Percentiles rank a stretch among this genome's conserved stretches.
Conservation (phyloP, 768 basidiomycete species). For the Termitomyces titanicus region DNA sequence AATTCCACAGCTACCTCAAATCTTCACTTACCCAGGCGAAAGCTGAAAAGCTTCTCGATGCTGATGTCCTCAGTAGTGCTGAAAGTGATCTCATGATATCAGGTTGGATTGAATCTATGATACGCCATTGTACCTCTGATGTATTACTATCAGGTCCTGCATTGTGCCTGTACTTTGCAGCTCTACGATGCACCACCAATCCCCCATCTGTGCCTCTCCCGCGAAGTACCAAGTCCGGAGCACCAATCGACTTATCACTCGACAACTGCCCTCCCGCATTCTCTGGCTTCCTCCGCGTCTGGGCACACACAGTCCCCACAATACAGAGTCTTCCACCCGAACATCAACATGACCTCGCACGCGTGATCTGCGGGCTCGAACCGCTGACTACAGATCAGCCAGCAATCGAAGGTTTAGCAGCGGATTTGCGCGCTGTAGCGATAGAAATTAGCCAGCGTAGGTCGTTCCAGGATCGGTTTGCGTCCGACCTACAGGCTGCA, state of each 20-base stretch:
- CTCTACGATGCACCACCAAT: slow-evolving; percentile 66
- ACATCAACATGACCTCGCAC: slow-evolving; percentile 78
- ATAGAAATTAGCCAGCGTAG: slow-evolving; percentile 85
- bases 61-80: slow-evolving; percentile 69
- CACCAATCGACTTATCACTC: slow-evolving; percentile 57
- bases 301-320: slow-evolving; percentile 60
- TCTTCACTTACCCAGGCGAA: slow-evolving; percentile 78
- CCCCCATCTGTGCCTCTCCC: slow-evolving; percentile 84
- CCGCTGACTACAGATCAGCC: slow-evolving; percentile 40
- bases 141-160: slow-evolving; percentile 58
- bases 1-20: slow-evolving; percentile 80
- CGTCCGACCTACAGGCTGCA: slow-evolving; percentile 71
- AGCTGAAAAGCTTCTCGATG: slow-evolving; percentile 68
- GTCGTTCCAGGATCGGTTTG: slow-evolving; percentile 80
- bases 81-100: slow-evolving; percentile 86
- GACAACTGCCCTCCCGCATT: slow-evolving; percentile 71
- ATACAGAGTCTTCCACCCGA: slow-evolving; percentile 64
- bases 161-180: slow-evolving; percentile 81
- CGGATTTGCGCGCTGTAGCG: slow-evolving; percentile 79
- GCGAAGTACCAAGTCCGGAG: slow-evolving; percentile 39
- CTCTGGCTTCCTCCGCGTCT: slow-evolving; percentile 65
- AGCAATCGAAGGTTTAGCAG: slow-evolving; percentile 58
- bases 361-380: slow-evolving; percentile 67
- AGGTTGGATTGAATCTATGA: too few relatives aligned
- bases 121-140: too few relatives aligned